phyloP scores from a whole-genome alignment of 1,139 yeast species.

The Diutina siamensis region DNA sequence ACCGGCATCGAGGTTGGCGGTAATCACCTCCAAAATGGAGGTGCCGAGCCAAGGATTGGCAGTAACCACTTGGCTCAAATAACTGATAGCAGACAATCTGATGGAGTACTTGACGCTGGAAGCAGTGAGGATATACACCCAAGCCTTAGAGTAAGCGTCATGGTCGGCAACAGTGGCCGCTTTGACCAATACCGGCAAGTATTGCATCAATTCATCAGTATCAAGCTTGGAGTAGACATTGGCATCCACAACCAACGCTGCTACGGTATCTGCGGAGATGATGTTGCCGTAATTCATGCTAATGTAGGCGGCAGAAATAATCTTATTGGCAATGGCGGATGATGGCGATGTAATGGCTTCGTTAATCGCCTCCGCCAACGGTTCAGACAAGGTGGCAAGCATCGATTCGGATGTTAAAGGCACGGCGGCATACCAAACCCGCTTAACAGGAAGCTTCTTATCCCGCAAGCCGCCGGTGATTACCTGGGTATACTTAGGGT shows the following conservation, averaged over 20 bases:
- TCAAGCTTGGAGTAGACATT: constrained; percentile 41
- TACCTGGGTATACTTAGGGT: constrained; percentile 13
- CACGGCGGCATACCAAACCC: constrained; percentile 43
- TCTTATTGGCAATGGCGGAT: constrained; percentile 35
- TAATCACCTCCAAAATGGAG: neutral
- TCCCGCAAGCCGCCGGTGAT: constrained; percentile 52
- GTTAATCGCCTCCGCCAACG: constrained; percentile 24
- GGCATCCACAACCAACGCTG: constrained; percentile 30
- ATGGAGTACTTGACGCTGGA: neutral
- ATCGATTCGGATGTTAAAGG: constrained; percentile 7
- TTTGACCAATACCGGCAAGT: constrained; percentile 21
- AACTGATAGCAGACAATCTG: neutral
- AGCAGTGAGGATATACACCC: neutral
- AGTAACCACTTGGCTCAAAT: neutral
- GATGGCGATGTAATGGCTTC: constrained; percentile 38
- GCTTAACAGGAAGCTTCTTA: constrained; percentile 49
- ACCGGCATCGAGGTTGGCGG: neutral
- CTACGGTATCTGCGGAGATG: constrained; percentile 9
- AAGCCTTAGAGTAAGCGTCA: neutral
- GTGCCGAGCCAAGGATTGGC: neutral
- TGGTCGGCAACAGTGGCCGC: neutral
- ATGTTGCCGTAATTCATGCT: constrained; percentile 13
- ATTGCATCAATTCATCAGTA: constrained; percentile 41
- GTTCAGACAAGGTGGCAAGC: constrained; percentile 17
- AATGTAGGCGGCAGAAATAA: constrained; percentile 39